Percentiles rank a stretch among this genome's conserved stretches.
Evolutionary conservation across 2,329 filamentous ascomycete species (phyloP).

Genomic region (Diaporthe caulivora): DNA sequence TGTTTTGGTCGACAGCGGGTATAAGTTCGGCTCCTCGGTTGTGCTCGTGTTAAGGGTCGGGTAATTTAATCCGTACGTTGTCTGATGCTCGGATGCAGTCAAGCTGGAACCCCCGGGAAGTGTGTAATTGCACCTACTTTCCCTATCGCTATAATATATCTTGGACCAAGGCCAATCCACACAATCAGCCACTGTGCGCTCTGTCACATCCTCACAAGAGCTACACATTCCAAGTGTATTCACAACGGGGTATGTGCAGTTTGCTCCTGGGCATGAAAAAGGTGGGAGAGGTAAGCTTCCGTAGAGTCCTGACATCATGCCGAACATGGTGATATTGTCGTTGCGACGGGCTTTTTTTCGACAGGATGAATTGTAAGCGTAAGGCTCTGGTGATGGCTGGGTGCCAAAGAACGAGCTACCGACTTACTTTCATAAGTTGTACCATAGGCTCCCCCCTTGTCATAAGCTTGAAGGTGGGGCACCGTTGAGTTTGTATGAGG

Average conservation of each 20-base stretch:
- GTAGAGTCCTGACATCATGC: slow-evolving; percentile 2
- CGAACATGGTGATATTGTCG: neutral
- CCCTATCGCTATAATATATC: neutral
- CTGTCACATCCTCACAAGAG: neutral
- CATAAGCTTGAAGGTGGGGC: neutral
- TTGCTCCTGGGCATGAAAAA: neutral
- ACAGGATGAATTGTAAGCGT: neutral
- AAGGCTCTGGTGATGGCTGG: neutral
- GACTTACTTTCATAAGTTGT: neutral
- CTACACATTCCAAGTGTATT: neutral
- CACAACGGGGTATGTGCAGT: neutral
- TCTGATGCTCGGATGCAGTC: neutral
- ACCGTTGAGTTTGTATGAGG: neutral
- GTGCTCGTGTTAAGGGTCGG: neutral
- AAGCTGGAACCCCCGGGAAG: neutral
- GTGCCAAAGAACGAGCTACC: neutral
- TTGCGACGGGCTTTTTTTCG: neutral
- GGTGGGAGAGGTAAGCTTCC: neutral
- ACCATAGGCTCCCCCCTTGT: neutral
- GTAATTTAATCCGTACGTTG: neutral
- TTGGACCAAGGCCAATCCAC: neutral
- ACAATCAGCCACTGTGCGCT: neutral
- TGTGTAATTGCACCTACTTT: slow-evolving; percentile 5
- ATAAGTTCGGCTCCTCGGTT: neutral
- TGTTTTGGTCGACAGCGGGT: neutral